These are phyloP conservation scores for Hymenoscyphus fraxineus DNA, from an alignment of 2,329 filamentous ascomycete species.

Conservation along the genomic window DNA sequence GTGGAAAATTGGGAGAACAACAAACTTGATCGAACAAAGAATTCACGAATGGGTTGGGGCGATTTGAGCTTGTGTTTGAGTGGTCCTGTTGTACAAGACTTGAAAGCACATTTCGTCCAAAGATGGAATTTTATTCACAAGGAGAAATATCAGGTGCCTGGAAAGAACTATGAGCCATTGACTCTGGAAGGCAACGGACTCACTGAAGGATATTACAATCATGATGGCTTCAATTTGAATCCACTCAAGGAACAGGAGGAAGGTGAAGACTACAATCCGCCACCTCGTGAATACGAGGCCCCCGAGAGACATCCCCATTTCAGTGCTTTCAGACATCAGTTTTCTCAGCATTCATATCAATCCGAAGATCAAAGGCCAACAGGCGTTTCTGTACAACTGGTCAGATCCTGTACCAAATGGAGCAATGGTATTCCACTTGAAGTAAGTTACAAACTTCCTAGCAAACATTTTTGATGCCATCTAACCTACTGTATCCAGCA, in stretches of 20 bases:
- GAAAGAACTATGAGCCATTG: constrained; percentile 41
- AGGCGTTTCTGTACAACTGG: constrained; percentile 36
- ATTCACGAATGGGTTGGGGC: constrained; percentile 88
- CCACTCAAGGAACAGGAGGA: constrained; percentile 7
- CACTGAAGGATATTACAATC: constrained; percentile 28
- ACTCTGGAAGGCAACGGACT: constrained; percentile 19
- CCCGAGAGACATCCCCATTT: constrained; percentile 6
- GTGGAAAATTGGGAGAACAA: constrained; percentile 77
- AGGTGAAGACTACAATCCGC: neutral
- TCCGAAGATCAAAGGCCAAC: neutral
- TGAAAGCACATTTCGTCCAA: constrained; percentile 75
- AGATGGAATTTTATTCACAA: constrained; percentile 90
- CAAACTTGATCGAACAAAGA: constrained; percentile 75
- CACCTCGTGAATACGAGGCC: neutral
- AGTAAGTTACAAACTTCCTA: constrained; percentile 30
- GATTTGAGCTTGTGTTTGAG: constrained; percentile 75
- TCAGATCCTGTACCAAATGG: constrained; percentile 51
- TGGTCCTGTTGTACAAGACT: constrained; percentile 70
- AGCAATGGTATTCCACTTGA: constrained; percentile 56
- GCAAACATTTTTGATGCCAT: constrained; percentile 19
- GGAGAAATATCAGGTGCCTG: constrained; percentile 65
- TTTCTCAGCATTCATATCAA: constrained; percentile 4
- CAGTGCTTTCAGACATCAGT: constrained; percentile 4
- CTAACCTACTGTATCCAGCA: constrained; percentile 45
- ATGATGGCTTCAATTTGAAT: constrained; percentile 23